These are phyloP conservation scores for Rehmannia glutinosa DNA, from an alignment of 257 asterid genomes.

Conservation along the genomic window DNA sequence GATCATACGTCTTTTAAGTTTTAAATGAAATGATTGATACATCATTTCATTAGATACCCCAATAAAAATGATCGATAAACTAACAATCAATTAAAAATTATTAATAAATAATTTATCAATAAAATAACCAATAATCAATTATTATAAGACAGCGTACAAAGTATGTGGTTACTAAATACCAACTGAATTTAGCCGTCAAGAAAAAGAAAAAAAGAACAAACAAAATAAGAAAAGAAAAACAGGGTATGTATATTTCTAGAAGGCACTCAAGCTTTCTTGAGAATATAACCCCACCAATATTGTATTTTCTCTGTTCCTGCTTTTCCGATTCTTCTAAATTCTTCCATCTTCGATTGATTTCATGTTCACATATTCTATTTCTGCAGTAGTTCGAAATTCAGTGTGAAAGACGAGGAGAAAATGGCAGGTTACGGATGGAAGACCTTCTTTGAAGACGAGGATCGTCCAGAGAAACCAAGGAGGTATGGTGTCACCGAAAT, in stretches of 20 bases:
- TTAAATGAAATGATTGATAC: no score
- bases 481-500: conserved; percentile 82
- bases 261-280: conserved; percentile 42
- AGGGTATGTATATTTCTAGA: conserved; percentile 35
- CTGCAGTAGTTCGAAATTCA: background rate
- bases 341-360: background rate
- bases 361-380: background rate
- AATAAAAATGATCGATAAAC: no score
- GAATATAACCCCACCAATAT: background rate
- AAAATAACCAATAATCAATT: no score
- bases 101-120: no score
- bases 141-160: no score
- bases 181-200: no score
- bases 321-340: background rate
- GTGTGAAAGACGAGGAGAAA: background rate
- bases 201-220: background rate
- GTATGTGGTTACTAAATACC: no score
- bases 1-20: no score
- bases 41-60: no score
- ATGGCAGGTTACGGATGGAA: conserved; percentile 76
- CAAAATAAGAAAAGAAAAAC: no score
- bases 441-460: conserved; percentile 85
- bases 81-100: no score
- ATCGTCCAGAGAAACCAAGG: conserved; percentile 94
- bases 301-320: background rate